Base-by-base conservation (phyloP, 2,329 filamentous ascomycete species). In the Madurella mycetomatis region DNA sequence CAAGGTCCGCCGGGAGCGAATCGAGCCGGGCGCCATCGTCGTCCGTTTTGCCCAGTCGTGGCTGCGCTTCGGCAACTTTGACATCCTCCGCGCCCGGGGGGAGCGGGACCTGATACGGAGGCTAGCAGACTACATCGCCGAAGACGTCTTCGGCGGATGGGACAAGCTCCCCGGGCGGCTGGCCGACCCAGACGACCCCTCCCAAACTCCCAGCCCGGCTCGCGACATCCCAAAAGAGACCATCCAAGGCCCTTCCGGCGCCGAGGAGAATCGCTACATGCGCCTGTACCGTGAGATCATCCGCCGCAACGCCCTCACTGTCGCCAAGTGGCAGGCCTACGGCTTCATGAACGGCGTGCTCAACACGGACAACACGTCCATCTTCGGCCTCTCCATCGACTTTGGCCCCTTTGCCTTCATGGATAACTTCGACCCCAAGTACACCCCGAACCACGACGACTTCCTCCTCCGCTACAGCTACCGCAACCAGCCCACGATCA, bases 271-370 rank as follows among this genome's bases (percentile, higher is more conserved):
- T 67, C 82, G 92, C 32, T 99, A 94, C 69, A 79, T 87, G 0
- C 81, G 92, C 15, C 75, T 99, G 1, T 99, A 95, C 70, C 85
- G 94, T 37, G 91, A 95, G 65, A 85, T 99, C 53, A 85, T 85
- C 4, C 84, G 90, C 41, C 83, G 89, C 32, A 99, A 96, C 67
- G 94, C 94, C 1, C 78, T 80, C 55, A 95, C 88, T 0, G 92
- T 97, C 1, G 94, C 94, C 11, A 82, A 87, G 62, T 97, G 94
- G 92, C 95, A 99, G 74, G 91, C 90, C 0, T 97, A 97, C 66
- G 94, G 90, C n/a, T 99, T 99, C 74, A 97, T 95, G 80, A 99
- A 99, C 65, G 94, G 94, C 44, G 94, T 99, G 4, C 77, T 99
- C 54, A 99, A 99, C 72, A 97, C 94, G 0, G 94, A 99, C 68